Base-by-base conservation (phyloP, 1,284 basidiomycete genomes). In the Cutaneotrichosporon spelunceum region DNA sequence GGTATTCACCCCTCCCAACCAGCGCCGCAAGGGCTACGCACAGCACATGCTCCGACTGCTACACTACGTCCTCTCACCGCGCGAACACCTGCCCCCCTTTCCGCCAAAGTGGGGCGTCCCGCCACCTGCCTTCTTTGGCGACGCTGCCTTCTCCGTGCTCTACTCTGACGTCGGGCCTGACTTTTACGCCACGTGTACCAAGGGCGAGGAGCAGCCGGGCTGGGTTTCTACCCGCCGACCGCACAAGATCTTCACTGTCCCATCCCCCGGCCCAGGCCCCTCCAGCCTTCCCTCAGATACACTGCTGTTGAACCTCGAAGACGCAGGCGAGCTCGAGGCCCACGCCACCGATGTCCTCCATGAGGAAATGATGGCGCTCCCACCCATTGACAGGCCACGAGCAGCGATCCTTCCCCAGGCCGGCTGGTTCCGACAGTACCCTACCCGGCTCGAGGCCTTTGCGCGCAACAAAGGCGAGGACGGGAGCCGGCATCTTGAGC, bases 1-100 rank as follows among this genome's bases (percentile, higher is more conserved):
- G 0, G 74, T 77, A 1, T 68, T 70, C 27, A 75, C 73, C 1
- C 71, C 72, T 0, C 44, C 50, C 2, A 19, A 64, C 21, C 65
- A 71, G 55, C 68, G 66, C n/a, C 68, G 64, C 3, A 65, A 69
- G 13, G 73, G 74, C 1, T 75, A 72, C 57, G 73, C 73, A 2
- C 68, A 65, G 21, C 72, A 70, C 61, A 52, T 76, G 42, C 63
- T 75, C 14, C 64, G 63, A 9, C 63, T 74, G 24, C 65, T 77
- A 16, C 74, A 77, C 58, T 71, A 72, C 50, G 53, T 62, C 23
- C 56, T 72, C 8, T 66, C 64, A 21, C 47, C 62, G 16, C 50
- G 49, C 19, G 47, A 54, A 8, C n/a, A 27, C 39, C 57, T 71
- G 3, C 67, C 68, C 7, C 59, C 65, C 29, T 69, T 70, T 36